A percentile compares a stretch with the other conserved stretches of the same genome.
phyloP scores from a whole-genome alignment of 2,329 filamentous ascomycete genomes.

The Escovopsis sp. region DNA sequence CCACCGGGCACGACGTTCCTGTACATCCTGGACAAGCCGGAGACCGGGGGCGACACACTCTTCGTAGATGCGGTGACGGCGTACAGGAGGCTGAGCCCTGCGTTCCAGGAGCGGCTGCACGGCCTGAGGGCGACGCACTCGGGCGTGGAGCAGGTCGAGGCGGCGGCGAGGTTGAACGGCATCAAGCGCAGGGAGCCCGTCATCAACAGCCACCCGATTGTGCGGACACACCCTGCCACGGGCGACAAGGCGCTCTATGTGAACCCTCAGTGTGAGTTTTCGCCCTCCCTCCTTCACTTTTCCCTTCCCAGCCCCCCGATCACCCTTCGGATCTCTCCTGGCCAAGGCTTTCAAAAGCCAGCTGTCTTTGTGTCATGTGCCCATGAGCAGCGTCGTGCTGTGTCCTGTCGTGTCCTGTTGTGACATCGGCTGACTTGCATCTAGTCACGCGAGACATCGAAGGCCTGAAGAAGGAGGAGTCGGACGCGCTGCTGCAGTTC shows the following conservation, averaged over 20 bases:
- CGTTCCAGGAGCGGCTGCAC: constrained; percentile 66
- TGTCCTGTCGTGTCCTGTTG: too few relatives aligned
- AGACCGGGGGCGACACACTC: constrained; percentile 69
- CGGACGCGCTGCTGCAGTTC: constrained; percentile 58
- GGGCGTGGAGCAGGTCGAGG: constrained; percentile 63
- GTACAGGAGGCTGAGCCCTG: constrained; percentile 64
- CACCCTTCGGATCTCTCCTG: too few relatives aligned
- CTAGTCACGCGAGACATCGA: constrained; percentile 69
- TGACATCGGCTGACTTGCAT: background rate
- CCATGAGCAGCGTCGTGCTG: too few relatives aligned
- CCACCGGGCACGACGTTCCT: constrained; percentile 83
- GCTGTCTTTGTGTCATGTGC: too few relatives aligned
- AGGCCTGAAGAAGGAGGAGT: constrained; percentile 76
- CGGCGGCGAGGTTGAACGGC: constrained; percentile 48
- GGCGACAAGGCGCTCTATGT: constrained; percentile 74
- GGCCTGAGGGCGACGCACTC: constrained; percentile 71
- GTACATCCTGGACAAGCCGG: constrained; percentile 70
- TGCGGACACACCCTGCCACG: constrained; percentile 67
- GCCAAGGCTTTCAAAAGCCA: too few relatives aligned
- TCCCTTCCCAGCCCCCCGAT: too few relatives aligned
- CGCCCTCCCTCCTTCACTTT: background rate
- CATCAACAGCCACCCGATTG: constrained; percentile 57
- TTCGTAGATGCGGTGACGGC: constrained; percentile 69
- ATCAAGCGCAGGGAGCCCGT: constrained; percentile 65
- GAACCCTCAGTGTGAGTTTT: constrained; percentile 60